Evolutionary conservation across 2,329 filamentous ascomycete species (phyloP).

Genomic region (Talaromyces sp.): DNA sequence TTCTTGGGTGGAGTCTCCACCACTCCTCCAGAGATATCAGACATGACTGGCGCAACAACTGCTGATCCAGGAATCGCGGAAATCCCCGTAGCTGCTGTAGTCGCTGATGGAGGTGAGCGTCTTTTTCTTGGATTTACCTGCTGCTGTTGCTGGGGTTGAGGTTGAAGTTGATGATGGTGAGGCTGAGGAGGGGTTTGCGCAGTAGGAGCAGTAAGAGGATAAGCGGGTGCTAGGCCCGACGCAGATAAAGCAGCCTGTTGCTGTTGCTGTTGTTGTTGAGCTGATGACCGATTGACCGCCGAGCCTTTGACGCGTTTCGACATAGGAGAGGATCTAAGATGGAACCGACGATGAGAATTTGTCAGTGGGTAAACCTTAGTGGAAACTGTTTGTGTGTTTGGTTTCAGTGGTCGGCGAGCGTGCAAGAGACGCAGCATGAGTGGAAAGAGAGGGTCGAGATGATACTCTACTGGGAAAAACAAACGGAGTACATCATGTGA

Average conservation of each 20-base stretch:
- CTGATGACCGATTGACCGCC: slow-evolving; percentile 37
- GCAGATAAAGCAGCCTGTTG: slow-evolving; percentile 32
- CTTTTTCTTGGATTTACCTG: slow-evolving; percentile 46
- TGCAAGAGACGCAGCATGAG: slow-evolving; percentile 8
- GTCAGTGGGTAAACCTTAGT: neutral
- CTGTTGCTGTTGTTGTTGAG: slow-evolving; percentile 43
- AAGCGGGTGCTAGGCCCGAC: slow-evolving; percentile 6
- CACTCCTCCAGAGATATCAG: slow-evolving; percentile 22
- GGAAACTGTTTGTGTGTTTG: neutral
- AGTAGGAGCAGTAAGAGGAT: slow-evolving; percentile 10
- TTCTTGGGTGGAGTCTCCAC: slow-evolving; percentile 55
- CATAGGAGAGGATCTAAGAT: slow-evolving; percentile 40
- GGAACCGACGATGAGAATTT: neutral
- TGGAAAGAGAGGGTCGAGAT: neutral
- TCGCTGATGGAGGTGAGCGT: slow-evolving; percentile 40
- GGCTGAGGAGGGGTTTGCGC: slow-evolving; percentile 10
- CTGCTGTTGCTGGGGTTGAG: slow-evolving; percentile 7
- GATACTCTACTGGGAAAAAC: slow-evolving; percentile 9
- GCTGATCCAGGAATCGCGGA: slow-evolving; percentile 37
- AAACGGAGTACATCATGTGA: slow-evolving; percentile 5
- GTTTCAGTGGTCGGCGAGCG: neutral
- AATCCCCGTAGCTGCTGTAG: slow-evolving; percentile 31
- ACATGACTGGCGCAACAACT: slow-evolving; percentile 31
- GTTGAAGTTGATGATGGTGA: slow-evolving; percentile 3
- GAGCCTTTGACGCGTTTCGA: slow-evolving; percentile 45